Evolutionary conservation across 2,329 filamentous ascomycete species (phyloP).

Genomic region (Ciborinia camelliae): DNA sequence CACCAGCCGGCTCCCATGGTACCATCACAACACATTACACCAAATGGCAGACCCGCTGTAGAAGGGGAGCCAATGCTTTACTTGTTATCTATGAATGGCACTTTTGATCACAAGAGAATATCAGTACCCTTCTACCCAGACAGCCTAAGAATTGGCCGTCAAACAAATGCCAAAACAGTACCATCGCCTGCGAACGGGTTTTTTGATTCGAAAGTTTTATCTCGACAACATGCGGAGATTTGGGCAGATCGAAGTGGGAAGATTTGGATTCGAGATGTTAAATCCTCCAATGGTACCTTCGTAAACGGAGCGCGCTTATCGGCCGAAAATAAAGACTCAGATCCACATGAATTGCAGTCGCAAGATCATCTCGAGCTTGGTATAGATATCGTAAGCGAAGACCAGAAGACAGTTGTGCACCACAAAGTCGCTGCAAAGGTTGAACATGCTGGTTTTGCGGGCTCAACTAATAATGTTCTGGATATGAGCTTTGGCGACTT

Average conservation of each 20-base stretch:
- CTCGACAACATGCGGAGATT: constrained; percentile 91
- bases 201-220: constrained; percentile 97
- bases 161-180: constrained; percentile 95
- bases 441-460: constrained; percentile 86
- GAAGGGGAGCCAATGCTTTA: constrained; percentile 76
- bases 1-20: constrained; percentile 57
- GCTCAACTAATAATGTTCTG: constrained; percentile 69
- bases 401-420: constrained; percentile 97
- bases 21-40: constrained; percentile 66
- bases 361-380: constrained; percentile 91
- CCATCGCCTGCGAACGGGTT: constrained; percentile 90
- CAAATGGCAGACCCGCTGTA: constrained; percentile 47
- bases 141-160: constrained; percentile 87
- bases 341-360: constrained; percentile 88
- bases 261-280: constrained; percentile 94
- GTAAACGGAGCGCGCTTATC: constrained; percentile 90
- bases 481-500: constrained; percentile 92
- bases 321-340: constrained; percentile 91
- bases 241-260: constrained; percentile 84
- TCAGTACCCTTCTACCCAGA: constrained; percentile 91
- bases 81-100: constrained; percentile 87
- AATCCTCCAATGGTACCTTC: constrained; percentile 98
- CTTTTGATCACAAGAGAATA: constrained; percentile 96
- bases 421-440: constrained; percentile 98
- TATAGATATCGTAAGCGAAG: constrained; percentile 97